These are phyloP conservation scores for Vaccinium macrocarpon DNA, from an alignment of 148 eudicot genomes.

Conservation along the genomic window DNA sequence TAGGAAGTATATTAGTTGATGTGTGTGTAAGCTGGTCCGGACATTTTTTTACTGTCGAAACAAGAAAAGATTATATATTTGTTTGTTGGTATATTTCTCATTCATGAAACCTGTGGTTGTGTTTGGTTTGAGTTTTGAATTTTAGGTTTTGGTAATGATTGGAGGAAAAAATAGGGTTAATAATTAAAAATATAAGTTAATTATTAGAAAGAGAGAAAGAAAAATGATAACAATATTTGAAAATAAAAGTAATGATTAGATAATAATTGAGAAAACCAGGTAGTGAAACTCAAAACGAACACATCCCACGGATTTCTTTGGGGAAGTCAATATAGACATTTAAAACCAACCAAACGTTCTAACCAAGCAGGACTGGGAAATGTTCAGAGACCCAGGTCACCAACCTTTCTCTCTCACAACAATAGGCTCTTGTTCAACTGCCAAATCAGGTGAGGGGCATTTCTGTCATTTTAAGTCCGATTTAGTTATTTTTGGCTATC, in stretches of 20 bases:
- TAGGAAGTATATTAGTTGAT: no score
- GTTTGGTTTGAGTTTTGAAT: no score
- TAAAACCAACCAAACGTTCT: slow-evolving; percentile 13
- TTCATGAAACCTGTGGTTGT: neutral
- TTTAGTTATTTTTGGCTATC: neutral
- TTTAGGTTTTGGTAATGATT: no score
- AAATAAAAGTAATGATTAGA: no score
- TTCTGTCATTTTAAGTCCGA: neutral
- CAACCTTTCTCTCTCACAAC: slow-evolving; percentile 7
- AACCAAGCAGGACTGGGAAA: neutral
- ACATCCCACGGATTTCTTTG: neutral
- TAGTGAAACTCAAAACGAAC: no score
- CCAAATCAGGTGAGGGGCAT: slow-evolving; percentile 11
- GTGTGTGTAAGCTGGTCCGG: no score
- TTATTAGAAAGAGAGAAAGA: no score
- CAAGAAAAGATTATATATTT: neutral
- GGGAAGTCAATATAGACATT: neutral
- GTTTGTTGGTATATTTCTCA: neutral
- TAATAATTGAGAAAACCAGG: no score
- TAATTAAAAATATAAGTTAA: no score
- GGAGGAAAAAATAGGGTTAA: no score
- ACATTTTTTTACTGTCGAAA: no score
- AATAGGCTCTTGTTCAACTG: neutral
- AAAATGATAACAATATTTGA: no score
- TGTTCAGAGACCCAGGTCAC: neutral